Conservation (phyloP, 164 flowering plant species). For the Aristolochia contorta region DNA sequence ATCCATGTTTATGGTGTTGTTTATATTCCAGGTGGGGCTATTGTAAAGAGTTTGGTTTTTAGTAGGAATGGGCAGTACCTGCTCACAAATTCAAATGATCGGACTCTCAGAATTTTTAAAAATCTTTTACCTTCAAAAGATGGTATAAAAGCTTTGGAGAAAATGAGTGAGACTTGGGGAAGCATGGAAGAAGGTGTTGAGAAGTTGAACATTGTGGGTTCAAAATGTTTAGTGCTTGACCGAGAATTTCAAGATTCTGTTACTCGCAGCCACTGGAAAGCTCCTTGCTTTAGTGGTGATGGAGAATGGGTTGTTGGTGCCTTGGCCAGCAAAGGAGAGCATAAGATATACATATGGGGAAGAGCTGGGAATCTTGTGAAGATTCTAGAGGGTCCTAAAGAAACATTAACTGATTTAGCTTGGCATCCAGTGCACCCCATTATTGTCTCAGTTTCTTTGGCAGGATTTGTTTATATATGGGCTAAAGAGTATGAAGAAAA, state of each 20-base stretch:
- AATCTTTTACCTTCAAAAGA: constrained; percentile 64
- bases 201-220: constrained; percentile 70
- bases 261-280: constrained; percentile 88
- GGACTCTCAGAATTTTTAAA: constrained; percentile 77
- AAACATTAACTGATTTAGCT: constrained; percentile 82
- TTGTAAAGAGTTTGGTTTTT: constrained; percentile 67
- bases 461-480: constrained; percentile 92
- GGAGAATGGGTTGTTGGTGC: constrained; percentile 98
- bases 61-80: constrained; percentile 85
- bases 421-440: constrained; percentile 97
- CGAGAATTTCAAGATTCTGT: constrained; percentile 93
- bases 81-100: constrained; percentile 82
- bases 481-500: constrained; percentile 97
- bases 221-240: constrained; percentile 55
- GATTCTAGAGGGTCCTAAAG: constrained; percentile 96
- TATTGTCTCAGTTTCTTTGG: constrained; percentile 78
- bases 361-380: constrained; percentile 89
- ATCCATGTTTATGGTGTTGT: constrained; percentile 47
- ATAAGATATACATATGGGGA: constrained; percentile 96
- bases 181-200: constrained; percentile 44
- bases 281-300: constrained; percentile 96
- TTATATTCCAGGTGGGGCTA: constrained; percentile 53
- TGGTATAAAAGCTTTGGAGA: constrained; percentile 38
- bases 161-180: constrained; percentile 12
- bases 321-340: constrained; percentile 96